phyloP scores from a whole-genome alignment of 2,329 filamentous ascomycete genomes.

The Xylaria polymorpha region DNA sequence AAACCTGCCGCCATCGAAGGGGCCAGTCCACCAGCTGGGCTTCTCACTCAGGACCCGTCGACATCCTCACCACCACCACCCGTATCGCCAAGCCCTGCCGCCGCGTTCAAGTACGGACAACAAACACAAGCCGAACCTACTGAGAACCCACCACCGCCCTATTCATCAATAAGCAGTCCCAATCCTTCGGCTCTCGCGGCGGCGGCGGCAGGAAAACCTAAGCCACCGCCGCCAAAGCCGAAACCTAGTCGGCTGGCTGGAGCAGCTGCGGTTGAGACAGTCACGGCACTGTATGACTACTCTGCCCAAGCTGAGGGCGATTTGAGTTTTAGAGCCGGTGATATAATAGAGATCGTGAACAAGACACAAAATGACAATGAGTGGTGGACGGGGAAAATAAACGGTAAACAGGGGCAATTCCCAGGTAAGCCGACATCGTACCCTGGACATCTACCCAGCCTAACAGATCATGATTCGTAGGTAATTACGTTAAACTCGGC shows the following conservation, averaged over 20 bases:
- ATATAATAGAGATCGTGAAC: slow-evolving; percentile 87
- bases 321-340: slow-evolving; percentile 87
- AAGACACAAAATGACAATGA: slow-evolving; percentile 93
- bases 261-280: slow-evolving; percentile 75
- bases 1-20: slow-evolving; percentile 56
- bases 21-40: slow-evolving; percentile 50
- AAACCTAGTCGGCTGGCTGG: slow-evolving; percentile 78
- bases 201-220: slow-evolving; percentile 72
- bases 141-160: slow-evolving; percentile 77
- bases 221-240: slow-evolving; percentile 77
- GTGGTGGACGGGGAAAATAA: slow-evolving; percentile 91
- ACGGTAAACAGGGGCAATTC: slow-evolving; percentile 89
- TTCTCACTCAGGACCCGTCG: slow-evolving; percentile 62
- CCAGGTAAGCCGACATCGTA: slow-evolving; percentile 73
- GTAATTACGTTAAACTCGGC: slow-evolving; percentile 63
- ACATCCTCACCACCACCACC: slow-evolving; percentile 43
- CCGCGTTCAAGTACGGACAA: slow-evolving; percentile 50
- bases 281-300: slow-evolving; percentile 94
- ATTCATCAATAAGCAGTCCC: slow-evolving; percentile 61
- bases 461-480: slow-evolving; percentile 50
- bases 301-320: slow-evolving; percentile 95
- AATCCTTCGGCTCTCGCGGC: slow-evolving; percentile 54
- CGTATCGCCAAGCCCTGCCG: slow-evolving; percentile 27
- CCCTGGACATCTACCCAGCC: slow-evolving; percentile 21
- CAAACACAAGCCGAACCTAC: slow-evolving; percentile 56